These are phyloP conservation scores for Colletotrichum filicis DNA, from an alignment of 2,329 filamentous ascomycete genomes.

Conservation along the genomic window DNA sequence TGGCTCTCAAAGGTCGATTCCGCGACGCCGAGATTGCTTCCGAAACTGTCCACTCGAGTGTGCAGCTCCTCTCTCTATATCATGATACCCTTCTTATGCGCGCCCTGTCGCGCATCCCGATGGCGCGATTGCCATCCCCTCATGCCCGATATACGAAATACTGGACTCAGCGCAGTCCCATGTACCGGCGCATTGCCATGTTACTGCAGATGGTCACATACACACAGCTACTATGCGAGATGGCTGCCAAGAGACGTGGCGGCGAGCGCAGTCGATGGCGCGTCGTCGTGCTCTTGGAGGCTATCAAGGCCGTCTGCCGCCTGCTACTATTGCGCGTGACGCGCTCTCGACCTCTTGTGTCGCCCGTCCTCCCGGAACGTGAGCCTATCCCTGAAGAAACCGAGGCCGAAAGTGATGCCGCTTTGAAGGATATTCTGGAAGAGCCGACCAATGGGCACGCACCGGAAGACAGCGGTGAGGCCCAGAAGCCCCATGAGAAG, in stretches of 20 bases:
- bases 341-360: constrained; percentile 83
- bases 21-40: constrained; percentile 95
- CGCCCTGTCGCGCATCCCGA: constrained; percentile 67
- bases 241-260: constrained; percentile 89
- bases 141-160: constrained; percentile 75
- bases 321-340: constrained; percentile 85
- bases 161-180: constrained; percentile 70
- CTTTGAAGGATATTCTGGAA: constrained; percentile 55
- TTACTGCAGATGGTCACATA: constrained; percentile 92
- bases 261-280: constrained; percentile 86
- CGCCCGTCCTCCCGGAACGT: constrained; percentile 85
- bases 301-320: constrained; percentile 86
- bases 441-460: constrained; percentile 67
- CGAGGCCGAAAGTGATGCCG: constrained; percentile 51
- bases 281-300: constrained; percentile 85
- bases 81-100: constrained; percentile 87
- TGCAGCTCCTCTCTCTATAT: constrained; percentile 91
- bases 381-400: constrained; percentile 77
- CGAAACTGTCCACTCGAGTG: constrained; percentile 88
- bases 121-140: constrained; percentile 63
- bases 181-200: constrained; percentile 85
- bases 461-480: constrained; percentile 62
- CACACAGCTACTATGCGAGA: constrained; percentile 96
- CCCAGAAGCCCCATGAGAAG: constrained; percentile 57
- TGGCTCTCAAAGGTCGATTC: constrained; percentile 72